Evolutionary conservation across 345 rosid species (phyloP).

Genomic region (Abelmoschus esculentus): DNA sequence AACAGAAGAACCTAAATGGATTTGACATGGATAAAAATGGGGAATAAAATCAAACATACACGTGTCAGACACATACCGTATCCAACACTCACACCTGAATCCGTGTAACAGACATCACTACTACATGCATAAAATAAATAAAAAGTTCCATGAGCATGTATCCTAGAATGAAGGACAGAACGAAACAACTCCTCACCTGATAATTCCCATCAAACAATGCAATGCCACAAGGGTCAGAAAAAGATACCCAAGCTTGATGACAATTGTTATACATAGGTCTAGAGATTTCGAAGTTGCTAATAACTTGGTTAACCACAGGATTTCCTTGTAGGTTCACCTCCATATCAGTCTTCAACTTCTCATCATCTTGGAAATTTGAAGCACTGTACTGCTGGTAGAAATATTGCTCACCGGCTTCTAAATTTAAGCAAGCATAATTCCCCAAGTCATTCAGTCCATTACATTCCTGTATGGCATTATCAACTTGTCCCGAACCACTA

Average conservation of each 20-base stretch:
- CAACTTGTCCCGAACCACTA: slow-evolving; percentile 36
- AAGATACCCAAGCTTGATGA: slow-evolving; percentile 43
- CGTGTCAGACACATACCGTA: not conserved
- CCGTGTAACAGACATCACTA: not conserved
- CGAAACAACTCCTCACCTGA: slow-evolving; percentile 33
- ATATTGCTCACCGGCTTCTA: slow-evolving; percentile 49
- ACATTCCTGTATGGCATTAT: slow-evolving; percentile 31
- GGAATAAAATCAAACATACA: not conserved
- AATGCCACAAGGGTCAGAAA: slow-evolving; percentile 33
- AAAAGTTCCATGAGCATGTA: not conserved
- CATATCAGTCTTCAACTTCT: slow-evolving; percentile 40
- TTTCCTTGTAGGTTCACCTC: slow-evolving; percentile 51
- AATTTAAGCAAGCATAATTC: slow-evolving; percentile 37
- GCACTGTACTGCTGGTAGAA: slow-evolving; percentile 29
- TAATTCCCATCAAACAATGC: slow-evolving; percentile 51
- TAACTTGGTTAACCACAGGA: slow-evolving; percentile 39
- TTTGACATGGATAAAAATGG: not conserved
- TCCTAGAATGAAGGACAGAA: not conserved
- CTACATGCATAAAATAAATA: too few relatives aligned
- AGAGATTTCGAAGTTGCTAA: slow-evolving; percentile 36
- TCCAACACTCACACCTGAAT: not conserved
- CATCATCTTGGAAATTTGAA: slow-evolving; percentile 35
- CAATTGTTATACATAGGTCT: slow-evolving; percentile 39
- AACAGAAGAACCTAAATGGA: not conserved
- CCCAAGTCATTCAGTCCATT: slow-evolving; percentile 38